Evolutionary conservation across 768 basidiomycete species (phyloP).

Genomic region (Termitomyces sp.): DNA sequence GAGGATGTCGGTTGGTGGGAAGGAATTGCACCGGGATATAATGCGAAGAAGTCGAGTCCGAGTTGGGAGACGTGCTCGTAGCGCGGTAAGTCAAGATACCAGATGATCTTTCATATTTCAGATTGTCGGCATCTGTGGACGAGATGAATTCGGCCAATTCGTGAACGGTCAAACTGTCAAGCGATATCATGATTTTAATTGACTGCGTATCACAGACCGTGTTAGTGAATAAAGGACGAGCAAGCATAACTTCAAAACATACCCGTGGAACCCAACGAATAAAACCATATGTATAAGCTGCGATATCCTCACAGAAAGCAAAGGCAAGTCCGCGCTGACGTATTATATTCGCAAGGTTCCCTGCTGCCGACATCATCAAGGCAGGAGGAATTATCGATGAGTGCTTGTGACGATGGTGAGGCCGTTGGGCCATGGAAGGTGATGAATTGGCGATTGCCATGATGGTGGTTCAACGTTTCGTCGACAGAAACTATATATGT

Average conservation of each 20-base stretch:
- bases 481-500: too few species aligned
- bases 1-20: conserved; percentile 2
- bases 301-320: conserved; percentile 10
- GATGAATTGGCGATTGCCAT: neutral
- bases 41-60: neutral
- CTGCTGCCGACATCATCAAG: conserved; percentile 5
- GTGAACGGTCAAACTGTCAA: neutral
- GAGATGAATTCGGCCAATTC: neutral
- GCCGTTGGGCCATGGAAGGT: neutral
- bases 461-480: neutral
- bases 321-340: conserved; percentile 3
- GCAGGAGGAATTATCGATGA: neutral
- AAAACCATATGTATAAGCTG: conserved; percentile 5
- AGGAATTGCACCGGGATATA: neutral
- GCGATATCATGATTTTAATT: conserved; percentile 5
- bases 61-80: neutral
- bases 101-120: neutral
- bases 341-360: conserved; percentile 1
- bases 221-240: neutral
- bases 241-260: neutral
- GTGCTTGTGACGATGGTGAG: neutral
- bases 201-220: neutral
- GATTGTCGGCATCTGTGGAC: neutral
- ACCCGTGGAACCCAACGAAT: conserved; percentile 9
- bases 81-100: neutral